Evolutionary conservation across 495 filamentous ascomycete species (phyloP).

Genomic region (Letharia lupina): DNA sequence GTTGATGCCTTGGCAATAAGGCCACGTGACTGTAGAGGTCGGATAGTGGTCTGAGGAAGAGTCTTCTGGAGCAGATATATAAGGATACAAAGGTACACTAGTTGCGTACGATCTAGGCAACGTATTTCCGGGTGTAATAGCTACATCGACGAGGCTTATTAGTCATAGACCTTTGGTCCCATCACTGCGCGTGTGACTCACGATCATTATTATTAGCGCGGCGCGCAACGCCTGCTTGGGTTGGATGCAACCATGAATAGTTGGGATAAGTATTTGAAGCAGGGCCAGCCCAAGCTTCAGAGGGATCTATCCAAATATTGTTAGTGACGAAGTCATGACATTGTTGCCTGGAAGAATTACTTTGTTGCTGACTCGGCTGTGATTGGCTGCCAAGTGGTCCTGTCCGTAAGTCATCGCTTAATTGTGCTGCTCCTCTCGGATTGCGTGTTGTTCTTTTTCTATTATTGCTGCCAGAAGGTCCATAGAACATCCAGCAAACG

Average conservation of each 20-base stretch:
- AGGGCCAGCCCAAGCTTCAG: conserved; percentile 16
- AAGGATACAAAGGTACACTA: conserved; percentile 12
- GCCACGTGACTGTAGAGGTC: conserved; percentile 19
- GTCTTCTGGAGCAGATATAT: conserved; percentile 18
- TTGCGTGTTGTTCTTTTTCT: conserved; percentile 5
- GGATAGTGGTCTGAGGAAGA: conserved; percentile 17
- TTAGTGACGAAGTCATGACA: not conserved
- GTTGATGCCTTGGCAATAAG: conserved; percentile 22
- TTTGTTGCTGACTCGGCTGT: not conserved
- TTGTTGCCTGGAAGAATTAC: not conserved
- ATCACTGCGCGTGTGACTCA: conserved; percentile 24
- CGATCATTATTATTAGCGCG: conserved; percentile 20
- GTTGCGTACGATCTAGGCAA: conserved; percentile 1
- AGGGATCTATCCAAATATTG: not conserved
- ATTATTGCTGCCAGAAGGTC: conserved; percentile 7
- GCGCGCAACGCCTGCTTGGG: conserved; percentile 13
- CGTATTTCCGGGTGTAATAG: not conserved
- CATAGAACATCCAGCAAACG: conserved; percentile 50
- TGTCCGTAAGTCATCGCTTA: conserved; percentile 15
- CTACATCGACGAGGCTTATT: conserved; percentile 2
- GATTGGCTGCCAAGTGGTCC: conserved; percentile 4
- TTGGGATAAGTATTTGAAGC: conserved; percentile 13
- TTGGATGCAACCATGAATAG: conserved; percentile 20
- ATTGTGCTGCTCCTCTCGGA: conserved; percentile 1
- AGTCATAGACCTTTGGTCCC: conserved; percentile 17